These are phyloP conservation scores for Setaria viridis DNA, from an alignment of 202 grass and related monocot species.

Conservation along the genomic window DNA sequence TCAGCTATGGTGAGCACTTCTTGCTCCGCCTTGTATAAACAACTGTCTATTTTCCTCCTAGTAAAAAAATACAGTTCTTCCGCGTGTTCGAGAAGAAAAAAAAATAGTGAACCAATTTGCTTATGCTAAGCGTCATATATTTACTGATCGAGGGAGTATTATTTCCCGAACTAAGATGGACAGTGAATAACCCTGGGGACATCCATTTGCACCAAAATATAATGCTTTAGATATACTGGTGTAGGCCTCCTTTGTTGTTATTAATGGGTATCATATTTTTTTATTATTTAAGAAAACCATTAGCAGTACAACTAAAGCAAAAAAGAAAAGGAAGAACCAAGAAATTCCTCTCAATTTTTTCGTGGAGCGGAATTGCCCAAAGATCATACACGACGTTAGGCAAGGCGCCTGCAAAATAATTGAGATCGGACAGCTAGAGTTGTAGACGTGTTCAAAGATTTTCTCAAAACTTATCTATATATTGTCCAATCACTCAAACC, in stretches of 20 bases:
- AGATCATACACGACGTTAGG: neutral
- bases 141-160: no score
- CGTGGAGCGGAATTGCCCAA: neutral
- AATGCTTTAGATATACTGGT: neutral
- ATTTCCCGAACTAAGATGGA: neutral
- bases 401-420: constrained; percentile 2
- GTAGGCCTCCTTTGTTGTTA: neutral
- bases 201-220: neutral
- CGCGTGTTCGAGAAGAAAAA: no score
- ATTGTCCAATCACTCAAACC: neutral
- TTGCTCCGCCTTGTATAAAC: no score
- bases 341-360: neutral
- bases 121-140: no score
- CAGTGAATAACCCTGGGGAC: no score
- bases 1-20: no score
- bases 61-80: no score
- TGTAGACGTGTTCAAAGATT: neutral
- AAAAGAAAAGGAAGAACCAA: neutral
- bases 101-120: no score
- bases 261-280: neutral
- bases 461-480: neutral
- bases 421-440: neutral
- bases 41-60: no score
- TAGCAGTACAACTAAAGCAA: neutral
- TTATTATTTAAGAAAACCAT: neutral